phyloP scores from a whole-genome alignment of 768 basidiomycete species.

The Auricularia heimuer region DNA sequence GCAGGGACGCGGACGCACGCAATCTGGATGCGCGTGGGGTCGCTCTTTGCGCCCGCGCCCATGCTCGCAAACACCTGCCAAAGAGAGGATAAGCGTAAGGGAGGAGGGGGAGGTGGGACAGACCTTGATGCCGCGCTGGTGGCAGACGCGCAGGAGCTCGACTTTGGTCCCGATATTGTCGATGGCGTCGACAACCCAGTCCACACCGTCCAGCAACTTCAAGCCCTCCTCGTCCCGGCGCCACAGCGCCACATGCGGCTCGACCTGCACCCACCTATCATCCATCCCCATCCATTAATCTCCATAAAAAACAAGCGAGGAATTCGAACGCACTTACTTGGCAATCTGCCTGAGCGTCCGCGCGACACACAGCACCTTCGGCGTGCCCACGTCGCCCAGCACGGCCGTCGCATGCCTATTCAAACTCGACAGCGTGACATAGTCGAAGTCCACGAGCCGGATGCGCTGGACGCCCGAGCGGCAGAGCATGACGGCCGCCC shows the following conservation, averaged over 20 bases:
- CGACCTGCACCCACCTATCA: conserved; percentile 52
- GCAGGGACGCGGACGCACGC: too few relatives aligned
- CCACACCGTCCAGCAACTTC: conserved; percentile 63
- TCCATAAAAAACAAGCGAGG: too few relatives aligned
- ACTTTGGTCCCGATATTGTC: conserved; percentile 97
- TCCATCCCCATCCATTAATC: too few relatives aligned
- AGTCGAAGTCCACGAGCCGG: conserved; percentile 88
- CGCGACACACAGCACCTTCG: conserved; percentile 78
- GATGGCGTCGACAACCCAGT: conserved; percentile 98
- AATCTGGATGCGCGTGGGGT: conserved; percentile 92
- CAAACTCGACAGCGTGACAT: conserved; percentile 88
- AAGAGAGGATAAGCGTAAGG: neutral
- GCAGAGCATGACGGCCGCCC: conserved; percentile 83
- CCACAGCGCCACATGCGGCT: conserved; percentile 79
- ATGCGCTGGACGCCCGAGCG: conserved; percentile 64
- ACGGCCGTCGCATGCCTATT: conserved; percentile 90
- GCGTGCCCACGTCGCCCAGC: conserved; percentile 83
- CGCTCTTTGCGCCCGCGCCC: conserved; percentile 91
- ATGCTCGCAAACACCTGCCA: conserved; percentile 86
- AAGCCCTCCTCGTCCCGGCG: conserved; percentile 65
- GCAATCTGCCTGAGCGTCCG: conserved; percentile 41
- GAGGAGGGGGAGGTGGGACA: conserved; percentile 4
- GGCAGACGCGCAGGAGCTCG: conserved; percentile 83
- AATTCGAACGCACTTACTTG: too few relatives aligned
- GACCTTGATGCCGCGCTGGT: conserved; percentile 70